Base-by-base conservation (phyloP, 192 early-diverging fungal species). In the Phlyctochytrium arcticum region DNA sequence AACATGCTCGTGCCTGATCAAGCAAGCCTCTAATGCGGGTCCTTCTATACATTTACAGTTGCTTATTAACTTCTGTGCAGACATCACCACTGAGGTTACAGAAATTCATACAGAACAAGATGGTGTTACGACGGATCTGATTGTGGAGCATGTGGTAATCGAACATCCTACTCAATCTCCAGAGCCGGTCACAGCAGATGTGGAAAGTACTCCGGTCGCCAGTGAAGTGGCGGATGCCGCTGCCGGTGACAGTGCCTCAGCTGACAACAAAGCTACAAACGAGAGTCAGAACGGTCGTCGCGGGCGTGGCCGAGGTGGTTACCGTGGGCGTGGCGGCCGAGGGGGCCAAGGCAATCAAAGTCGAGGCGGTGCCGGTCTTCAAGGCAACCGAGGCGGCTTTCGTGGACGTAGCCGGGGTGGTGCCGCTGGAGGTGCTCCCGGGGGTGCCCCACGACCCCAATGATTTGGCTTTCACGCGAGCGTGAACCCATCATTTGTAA, bases 1-100 rank as follows among this genome's bases (percentile, higher is more conserved):
- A 60, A 49, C 27, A 55, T 62, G 49, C 48, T 44, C 61, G 55
- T 66, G 64, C n/a, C 64, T 66, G 55, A 44, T 9, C 46, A 21
- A 39, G 17, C 36, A 57, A n/a, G 6, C 3, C 27, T 57, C 17
- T 23, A 2, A 17, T 47, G 17, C n/a, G n/a, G n/a, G n/a, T n/a
- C n/a, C n/a, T n/a, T n/a, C n/a, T n/a, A n/a, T n/a, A n/a, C n/a
- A n/a, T n/a, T 6, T 36, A n/a, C 17, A 33, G n/a, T 33, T 4
- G 17, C 29, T 57, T 6, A 21, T 57, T 60, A 34, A 27, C 26
- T 10, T 19, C 5, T 24, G 36, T 59, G 19, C 0, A 31, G 17
- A 24, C 39, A 7, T 24, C n/a, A 56, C 19, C 19, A 42, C 33
- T 55, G 24, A 35, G 32, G 48, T 46, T n/a, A 46, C 59, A 23